Percentiles rank a stretch among this genome's conserved stretches.
phyloP scores from a whole-genome alignment of 345 rosid genomes.

The Aethionema arabicum region DNA sequence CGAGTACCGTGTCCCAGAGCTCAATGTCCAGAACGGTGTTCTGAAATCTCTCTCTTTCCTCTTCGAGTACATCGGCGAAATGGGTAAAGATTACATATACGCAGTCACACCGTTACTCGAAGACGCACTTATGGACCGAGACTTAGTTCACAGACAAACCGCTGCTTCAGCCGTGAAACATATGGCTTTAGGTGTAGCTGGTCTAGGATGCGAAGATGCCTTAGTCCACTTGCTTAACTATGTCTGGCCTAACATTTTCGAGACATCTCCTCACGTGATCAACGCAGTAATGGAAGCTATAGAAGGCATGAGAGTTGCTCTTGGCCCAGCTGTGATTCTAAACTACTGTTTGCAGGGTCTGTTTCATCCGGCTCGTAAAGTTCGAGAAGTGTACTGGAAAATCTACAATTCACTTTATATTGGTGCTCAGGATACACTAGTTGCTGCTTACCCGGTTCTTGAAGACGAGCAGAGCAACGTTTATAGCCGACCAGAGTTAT shows the following conservation, averaged over 20 bases:
- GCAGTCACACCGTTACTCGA: slow-evolving; percentile 99
- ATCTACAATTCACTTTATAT: slow-evolving; percentile 94
- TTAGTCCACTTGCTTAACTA: slow-evolving; percentile 82
- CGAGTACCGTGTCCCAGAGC: slow-evolving; percentile 97
- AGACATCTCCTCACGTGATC: slow-evolving; percentile 97
- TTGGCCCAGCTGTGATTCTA: slow-evolving; percentile 81
- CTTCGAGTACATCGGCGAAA: slow-evolving; percentile 96
- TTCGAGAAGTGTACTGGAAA: slow-evolving; percentile 99
- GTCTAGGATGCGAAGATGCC: slow-evolving; percentile 98
- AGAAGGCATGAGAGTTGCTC: slow-evolving; percentile 95
- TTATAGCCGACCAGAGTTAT: slow-evolving; percentile 89
- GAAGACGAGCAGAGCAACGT: slow-evolving; percentile 77
- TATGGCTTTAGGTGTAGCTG: slow-evolving; percentile 98
- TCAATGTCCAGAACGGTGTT: slow-evolving; percentile 97
- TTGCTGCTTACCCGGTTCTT: slow-evolving; percentile 84
- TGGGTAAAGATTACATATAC: slow-evolving; percentile 98
- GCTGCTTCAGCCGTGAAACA: slow-evolving; percentile 99
- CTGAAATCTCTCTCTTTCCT: slow-evolving; percentile 92
- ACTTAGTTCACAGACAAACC: slow-evolving; percentile 95
- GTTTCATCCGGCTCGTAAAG: slow-evolving; percentile 98
- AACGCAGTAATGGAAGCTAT: slow-evolving; percentile 99
- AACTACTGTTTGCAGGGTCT: slow-evolving; percentile 97
- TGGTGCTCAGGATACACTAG: slow-evolving; percentile 90
- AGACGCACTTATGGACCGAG: slow-evolving; percentile 98
- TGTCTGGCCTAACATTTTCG: slow-evolving; percentile 98